Conservation (phyloP, 805 yeast species). For the Wickerhamiella dianesei region DNA sequence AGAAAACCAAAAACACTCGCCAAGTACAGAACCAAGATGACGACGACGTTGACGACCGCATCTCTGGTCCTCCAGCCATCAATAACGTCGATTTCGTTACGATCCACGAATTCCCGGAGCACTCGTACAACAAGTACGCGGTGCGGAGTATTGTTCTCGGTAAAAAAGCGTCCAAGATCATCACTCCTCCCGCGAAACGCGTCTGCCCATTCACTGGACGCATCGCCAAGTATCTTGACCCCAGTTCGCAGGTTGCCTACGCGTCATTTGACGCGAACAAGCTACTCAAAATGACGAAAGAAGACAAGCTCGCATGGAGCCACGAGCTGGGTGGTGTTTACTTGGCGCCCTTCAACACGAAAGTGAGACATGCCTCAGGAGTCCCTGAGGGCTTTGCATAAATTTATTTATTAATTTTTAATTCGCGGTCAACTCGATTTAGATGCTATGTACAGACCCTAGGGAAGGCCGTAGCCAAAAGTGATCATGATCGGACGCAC, state of each 20-base stretch:
- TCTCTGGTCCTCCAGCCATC: constrained; percentile 39
- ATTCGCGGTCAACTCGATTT: too few species aligned
- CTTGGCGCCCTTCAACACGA: constrained; percentile 28
- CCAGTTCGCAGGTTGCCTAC: constrained; percentile 77
- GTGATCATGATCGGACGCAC: constrained; percentile 78
- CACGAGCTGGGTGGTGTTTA: constrained; percentile 34
- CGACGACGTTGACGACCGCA: constrained; percentile 15
- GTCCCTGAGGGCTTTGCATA: constrained; percentile 70
- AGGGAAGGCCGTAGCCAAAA: constrained; percentile 71
- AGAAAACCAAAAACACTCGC: constrained; percentile 24
- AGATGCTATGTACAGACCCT: constrained; percentile 7
- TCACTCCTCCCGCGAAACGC: constrained; percentile 35
- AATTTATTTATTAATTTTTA: constrained; percentile 1
- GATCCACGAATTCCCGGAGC: constrained; percentile 35
- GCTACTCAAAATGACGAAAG: constrained; percentile 38
- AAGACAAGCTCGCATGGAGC: constrained; percentile 41
- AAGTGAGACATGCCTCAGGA: constrained; percentile 53
- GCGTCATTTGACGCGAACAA: constrained; percentile 69
- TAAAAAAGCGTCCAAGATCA: constrained; percentile 26
- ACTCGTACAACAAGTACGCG: constrained; percentile 13
- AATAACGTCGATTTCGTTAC: constrained; percentile 44
- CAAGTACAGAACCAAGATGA: constrained; percentile 28
- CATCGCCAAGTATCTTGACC: constrained; percentile 76
- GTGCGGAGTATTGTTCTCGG: constrained; percentile 43
- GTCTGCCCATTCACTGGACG: constrained; percentile 63